Evolutionary conservation across 768 basidiomycete species (phyloP), one percentile per base, ranked within the genome.

Genomic region (Sarcomyxa edulis): DNA sequence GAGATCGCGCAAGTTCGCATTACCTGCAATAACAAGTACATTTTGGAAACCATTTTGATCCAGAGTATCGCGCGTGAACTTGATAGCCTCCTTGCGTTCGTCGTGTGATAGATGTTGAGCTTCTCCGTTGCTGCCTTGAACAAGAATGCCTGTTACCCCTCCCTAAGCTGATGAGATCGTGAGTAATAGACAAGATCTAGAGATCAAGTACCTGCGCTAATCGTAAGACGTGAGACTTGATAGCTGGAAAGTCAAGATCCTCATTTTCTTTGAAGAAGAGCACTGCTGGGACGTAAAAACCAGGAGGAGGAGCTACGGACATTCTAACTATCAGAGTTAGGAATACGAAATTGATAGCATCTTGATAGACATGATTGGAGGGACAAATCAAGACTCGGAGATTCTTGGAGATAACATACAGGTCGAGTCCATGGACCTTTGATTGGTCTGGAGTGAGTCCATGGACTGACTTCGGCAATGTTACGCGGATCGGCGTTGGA

Each of bases 231-330:
- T 91, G 89, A 6, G 76, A 66, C 44, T 78, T 64, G 50, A 85
- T 79, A 8, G 84, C 69, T 0, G 66, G 66, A 10, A 81, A 56
- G 48, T 94, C 83, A 36, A 92, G 60, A 20, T 84, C 75, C 42
- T 86, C 83, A 47, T 84, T 66, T 39, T 76, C 64, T 33, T 78
- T 71, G 48, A 83, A 78, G 57, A 82, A 87, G 30, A 92, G 64
- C 38, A 88, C 78, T 3, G 88, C 78, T 8, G 89, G 89, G 18
- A 85, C 82, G 53, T 88, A 89, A 40, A 80, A 68, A 4, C 87
- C 86, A 23, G 74, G 65, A 2, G 81, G 79, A 10, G 82, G 81
- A 14, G 78, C 68, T 11, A 40, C 25, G 27, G 62, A 56, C 53
- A 51, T 57, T 21, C 42, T 41, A 19, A 18, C 2, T 27, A 18